Evolutionary conservation across 768 basidiomycete species (phyloP), one percentile per base, ranked within the genome.

Genomic region (Hygrocybe coccinea): DNA sequence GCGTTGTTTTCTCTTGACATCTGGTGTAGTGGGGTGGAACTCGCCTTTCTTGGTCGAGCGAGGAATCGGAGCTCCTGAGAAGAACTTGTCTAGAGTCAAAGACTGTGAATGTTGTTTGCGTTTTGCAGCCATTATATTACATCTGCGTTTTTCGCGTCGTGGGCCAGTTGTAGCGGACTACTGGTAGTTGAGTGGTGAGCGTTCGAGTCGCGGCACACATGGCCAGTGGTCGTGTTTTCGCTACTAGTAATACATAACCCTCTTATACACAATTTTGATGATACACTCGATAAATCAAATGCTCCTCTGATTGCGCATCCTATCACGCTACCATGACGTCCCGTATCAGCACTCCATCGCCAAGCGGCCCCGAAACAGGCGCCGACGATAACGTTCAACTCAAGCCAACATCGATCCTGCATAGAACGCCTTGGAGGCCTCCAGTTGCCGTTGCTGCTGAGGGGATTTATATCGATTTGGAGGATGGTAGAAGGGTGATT

Each of bases 341-440:
- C 8, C 29, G 4, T 29, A 29, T 29, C 29, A 8, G 29, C 8
- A 8, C 17, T 25, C 17, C 34, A 25, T 15, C 19, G 15, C 14
- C 22, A 37, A 38, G 29, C 37, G 35, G 7, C 29, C 9, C 34
- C 37, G n/a, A 22, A 39, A 21, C 36, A 3, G 51, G 17, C 22
- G 29, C 9, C 25, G 34, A 14, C 21, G 48, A 25, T 29, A 14
- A 11, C 5, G 7, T 11, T 22, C 44, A 17, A 17, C 49, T 25
- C 22, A 33, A 41, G 22, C 52, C 60, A 1, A 66, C 67, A 36
- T 59, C 65, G 35, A 84, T 88, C 56, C 72, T 88, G 10, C 83
- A 85, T 62, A 74, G 91, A 52, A 89, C 85, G 11, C 84, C 88
- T 1, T 89, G 85, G 85, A 76, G 65, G 25, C 88, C 85, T 9